Percentiles rank a stretch among this genome's conserved stretches.
Conservation (phyloP, 257 asterid genomes). For the Vinca minor region DNA sequence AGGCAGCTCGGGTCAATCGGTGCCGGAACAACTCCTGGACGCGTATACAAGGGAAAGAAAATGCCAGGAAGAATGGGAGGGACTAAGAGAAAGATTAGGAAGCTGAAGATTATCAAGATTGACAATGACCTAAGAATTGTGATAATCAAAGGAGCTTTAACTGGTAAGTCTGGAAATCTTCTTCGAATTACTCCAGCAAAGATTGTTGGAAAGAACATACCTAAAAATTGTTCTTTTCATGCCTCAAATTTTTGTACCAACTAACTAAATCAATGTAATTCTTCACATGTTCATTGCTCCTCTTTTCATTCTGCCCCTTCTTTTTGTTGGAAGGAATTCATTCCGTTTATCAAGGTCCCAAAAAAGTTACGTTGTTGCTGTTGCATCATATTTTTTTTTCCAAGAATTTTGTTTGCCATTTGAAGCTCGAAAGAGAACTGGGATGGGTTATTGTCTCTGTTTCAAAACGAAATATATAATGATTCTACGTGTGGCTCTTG, state of each 20-base stretch:
- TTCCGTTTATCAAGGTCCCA: too few species aligned
- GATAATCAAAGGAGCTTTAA: constrained; percentile 88
- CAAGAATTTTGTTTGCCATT: too few species aligned
- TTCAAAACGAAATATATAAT: too few species aligned
- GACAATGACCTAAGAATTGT: constrained; percentile 69
- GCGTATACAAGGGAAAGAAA: constrained; percentile 85
- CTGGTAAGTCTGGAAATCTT: constrained; percentile 97
- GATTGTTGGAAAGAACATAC: constrained; percentile 82
- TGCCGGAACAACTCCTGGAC: constrained; percentile 97
- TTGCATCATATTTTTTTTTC: too few species aligned
- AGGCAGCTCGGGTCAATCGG: constrained; percentile 90
- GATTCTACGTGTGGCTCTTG: too few species aligned
- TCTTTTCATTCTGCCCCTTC: background rate
- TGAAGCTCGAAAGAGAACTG: too few species aligned
- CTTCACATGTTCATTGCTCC: background rate
- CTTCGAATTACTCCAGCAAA: constrained; percentile 91
- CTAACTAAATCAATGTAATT: background rate
- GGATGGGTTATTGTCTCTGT: too few species aligned
- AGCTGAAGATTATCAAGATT: constrained; percentile 74
- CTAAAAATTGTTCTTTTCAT: constrained; percentile 39
- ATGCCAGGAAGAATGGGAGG: constrained; percentile 99
- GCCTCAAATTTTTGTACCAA: background rate
- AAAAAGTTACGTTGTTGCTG: too few species aligned
- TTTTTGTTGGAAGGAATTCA: too few species aligned
- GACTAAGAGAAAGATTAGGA: constrained; percentile 68